phyloP scores from a whole-genome alignment of 108 stramenopile genomes.

The Pseudonitzschia pungens region DNA sequence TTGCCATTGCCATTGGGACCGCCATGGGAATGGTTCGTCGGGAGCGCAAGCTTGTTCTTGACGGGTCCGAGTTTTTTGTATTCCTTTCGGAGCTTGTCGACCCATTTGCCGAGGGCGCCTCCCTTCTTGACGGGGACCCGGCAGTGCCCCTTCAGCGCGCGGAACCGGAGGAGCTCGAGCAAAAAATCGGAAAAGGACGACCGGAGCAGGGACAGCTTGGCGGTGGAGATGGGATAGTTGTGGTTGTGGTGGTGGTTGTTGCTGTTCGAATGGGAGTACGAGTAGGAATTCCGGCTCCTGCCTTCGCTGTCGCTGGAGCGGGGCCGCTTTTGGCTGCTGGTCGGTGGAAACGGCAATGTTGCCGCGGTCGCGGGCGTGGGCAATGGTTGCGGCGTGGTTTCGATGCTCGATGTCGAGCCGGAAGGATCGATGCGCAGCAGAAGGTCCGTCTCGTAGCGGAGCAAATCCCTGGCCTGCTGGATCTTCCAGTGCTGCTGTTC shows the following conservation, averaged over 20 bases:
- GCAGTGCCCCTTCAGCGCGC: not conserved
- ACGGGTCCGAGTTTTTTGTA: conserved; percentile 7
- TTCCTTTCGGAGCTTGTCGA: conserved; percentile 11
- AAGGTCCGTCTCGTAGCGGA: not conserved
- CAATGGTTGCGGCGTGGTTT: not conserved
- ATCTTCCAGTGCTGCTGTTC: conserved; percentile 10
- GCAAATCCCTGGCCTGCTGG: not conserved
- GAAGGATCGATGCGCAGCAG: not conserved
- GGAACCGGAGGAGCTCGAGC: conserved; percentile 9
- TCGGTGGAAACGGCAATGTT: no score
- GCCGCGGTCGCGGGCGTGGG: not conserved
- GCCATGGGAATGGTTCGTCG: no score
- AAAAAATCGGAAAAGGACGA: not conserved
- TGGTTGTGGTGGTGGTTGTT: no score
- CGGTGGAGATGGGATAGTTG: not conserved
- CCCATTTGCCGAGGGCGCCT: conserved; percentile 21
- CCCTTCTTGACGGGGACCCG: conserved; percentile 19
- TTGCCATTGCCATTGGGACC: not conserved
- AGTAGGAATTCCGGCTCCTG: no score
- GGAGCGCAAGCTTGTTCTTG: not conserved
- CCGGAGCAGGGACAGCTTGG: not conserved
- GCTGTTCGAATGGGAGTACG: no score
- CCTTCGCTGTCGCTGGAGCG: no score
- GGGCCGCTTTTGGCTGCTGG: no score
- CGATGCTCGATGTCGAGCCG: not conserved